phyloP scores from a whole-genome alignment of 1,284 basidiomycete species.

The Apiotrichum domesticum region DNA sequence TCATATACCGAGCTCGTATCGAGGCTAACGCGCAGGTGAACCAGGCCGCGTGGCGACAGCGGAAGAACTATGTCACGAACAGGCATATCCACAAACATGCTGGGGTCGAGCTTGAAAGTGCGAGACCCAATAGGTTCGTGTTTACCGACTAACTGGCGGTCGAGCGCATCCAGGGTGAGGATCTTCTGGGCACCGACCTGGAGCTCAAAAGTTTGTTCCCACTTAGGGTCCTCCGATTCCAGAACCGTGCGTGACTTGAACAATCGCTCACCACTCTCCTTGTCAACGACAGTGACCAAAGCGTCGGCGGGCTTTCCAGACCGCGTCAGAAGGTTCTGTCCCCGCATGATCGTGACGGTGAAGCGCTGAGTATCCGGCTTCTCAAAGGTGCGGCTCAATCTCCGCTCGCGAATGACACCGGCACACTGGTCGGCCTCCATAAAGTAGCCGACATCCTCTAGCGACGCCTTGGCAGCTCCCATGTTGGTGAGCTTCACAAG shows the following conservation, averaged over 20 bases:
- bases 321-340: conserved; percentile 35
- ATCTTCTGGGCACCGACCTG: conserved; percentile 26
- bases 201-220: conserved; percentile 43
- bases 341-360: conserved; percentile 34
- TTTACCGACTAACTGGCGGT: conserved; percentile 44
- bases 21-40: conserved; percentile 41
- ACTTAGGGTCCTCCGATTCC: conserved; percentile 40
- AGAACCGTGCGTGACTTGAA: conserved; percentile 44
- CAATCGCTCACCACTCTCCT: conserved; percentile 30
- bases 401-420: conserved; percentile 31
- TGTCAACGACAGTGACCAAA: conserved; percentile 36
- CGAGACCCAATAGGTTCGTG: conserved; percentile 39
- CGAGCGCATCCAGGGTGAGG: conserved; percentile 37
- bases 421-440: conserved; percentile 43
- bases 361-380: conserved; percentile 26
- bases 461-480: conserved; percentile 30
- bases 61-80: conserved; percentile 38
- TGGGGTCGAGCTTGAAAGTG: conserved; percentile 39
- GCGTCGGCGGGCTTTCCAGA: conserved; percentile 37
- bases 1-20: conserved; percentile 41
- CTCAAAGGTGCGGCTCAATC: conserved; percentile 7
- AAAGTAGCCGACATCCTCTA: conserved; percentile 38
- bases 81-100: conserved; percentile 22
- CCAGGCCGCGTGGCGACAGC: conserved; percentile 35
- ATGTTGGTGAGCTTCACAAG: conserved; percentile 46